Conservation (phyloP, 805 yeast species). For the Saturnispora sanitii region DNA sequence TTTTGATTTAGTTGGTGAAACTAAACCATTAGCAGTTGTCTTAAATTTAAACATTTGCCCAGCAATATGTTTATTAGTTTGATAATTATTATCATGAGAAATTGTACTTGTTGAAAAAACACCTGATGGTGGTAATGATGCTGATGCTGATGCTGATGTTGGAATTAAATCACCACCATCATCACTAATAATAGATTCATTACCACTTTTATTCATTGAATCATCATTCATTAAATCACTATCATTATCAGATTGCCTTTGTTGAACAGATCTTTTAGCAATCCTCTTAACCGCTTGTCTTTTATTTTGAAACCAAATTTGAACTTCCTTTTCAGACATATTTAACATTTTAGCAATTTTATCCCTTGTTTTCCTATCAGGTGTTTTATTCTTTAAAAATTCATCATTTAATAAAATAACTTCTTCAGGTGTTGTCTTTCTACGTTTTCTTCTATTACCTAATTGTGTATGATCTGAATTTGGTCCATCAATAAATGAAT, state of each 20-base stretch:
- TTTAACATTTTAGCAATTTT: constrained; percentile 73
- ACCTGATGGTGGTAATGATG: constrained; percentile 5
- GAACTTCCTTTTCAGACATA: constrained; percentile 97
- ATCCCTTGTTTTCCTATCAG: constrained; percentile 64
- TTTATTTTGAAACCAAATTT: constrained; percentile 96
- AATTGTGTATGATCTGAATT: constrained; percentile 81
- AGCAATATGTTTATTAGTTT: constrained; percentile 2
- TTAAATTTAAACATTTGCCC: constrained; percentile 30
- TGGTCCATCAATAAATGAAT: constrained; percentile 80
- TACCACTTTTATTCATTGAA: not conserved
- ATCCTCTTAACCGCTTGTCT: constrained; percentile 68
- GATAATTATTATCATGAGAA: not conserved
- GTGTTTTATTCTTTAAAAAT: constrained; percentile 69
- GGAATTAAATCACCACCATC: no score
- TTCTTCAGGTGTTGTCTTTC: constrained; percentile 89
- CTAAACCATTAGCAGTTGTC: constrained; percentile 25
- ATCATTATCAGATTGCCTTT: not conserved
- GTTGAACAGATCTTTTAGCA: constrained; percentile 3
- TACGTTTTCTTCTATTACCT: constrained; percentile 78
- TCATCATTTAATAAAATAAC: constrained; percentile 71
- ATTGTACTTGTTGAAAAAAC: not conserved
- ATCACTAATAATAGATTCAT: constrained; percentile 4
- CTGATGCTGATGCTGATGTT: no score
- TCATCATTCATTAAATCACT: not conserved
- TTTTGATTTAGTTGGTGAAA: constrained; percentile 21